phyloP scores from a whole-genome alignment of 805 yeast species.

The Zygoascus biomembranicola region DNA sequence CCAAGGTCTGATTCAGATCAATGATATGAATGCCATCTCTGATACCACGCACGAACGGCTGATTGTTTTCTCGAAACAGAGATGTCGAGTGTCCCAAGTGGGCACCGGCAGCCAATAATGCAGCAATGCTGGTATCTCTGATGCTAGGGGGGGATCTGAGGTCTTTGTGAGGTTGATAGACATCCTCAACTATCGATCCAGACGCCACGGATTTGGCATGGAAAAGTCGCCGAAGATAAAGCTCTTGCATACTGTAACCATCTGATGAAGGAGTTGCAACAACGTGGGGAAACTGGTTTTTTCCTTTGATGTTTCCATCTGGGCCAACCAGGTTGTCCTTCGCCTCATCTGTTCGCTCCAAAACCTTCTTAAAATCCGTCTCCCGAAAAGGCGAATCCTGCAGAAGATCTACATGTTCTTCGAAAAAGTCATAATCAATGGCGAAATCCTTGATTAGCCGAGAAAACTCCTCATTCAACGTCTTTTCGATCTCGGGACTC shows the following conservation, averaged over 20 bases:
- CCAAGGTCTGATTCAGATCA: constrained; percentile 76
- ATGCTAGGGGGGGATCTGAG: constrained; percentile 49
- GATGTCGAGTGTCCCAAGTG: constrained; percentile 89
- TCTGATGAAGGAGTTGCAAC: constrained; percentile 50
- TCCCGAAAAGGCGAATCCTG: constrained; percentile 2
- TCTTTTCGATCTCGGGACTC: constrained; percentile 24
- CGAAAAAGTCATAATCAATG: constrained; percentile 18
- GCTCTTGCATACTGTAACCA: constrained; percentile 71
- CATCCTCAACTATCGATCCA: constrained; percentile 57
- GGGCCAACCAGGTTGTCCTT: not conserved
- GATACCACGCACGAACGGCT: constrained; percentile 79
- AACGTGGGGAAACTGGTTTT: constrained; percentile 48
- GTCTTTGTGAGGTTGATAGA: constrained; percentile 64
- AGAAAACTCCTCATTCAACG: constrained; percentile 23
- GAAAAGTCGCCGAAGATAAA: constrained; percentile 62
- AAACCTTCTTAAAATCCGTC: constrained; percentile 1
- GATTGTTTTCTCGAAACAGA: constrained; percentile 61
- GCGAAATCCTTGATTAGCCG: constrained; percentile 22
- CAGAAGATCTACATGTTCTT: not conserved
- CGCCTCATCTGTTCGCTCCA: not conserved
- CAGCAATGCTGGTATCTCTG: constrained; percentile 54
- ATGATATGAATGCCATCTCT: constrained; percentile 88
- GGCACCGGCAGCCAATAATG: constrained; percentile 83
- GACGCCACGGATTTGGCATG: constrained; percentile 46
- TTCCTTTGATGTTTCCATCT: constrained; percentile 17